Percentiles rank a stretch among this genome's conserved stretches.
phyloP scores from a whole-genome alignment of 768 basidiomycete genomes.

The Termitomyces sp. region DNA sequence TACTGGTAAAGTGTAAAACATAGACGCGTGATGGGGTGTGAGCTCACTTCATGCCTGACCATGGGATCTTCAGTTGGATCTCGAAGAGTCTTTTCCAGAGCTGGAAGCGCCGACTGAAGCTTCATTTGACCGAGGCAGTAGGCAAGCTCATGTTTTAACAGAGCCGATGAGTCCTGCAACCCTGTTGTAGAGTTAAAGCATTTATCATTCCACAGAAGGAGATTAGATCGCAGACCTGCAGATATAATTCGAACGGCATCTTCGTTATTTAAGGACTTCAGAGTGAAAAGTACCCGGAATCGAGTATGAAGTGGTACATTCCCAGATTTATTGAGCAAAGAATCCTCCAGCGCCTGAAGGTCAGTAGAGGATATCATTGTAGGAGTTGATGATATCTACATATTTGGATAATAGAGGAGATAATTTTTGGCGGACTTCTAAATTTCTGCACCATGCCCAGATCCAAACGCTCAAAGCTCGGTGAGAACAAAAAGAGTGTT shows the following conservation, averaged over 20 bases:
- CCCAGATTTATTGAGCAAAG: slow-evolving; percentile 74
- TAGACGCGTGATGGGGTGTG: neutral
- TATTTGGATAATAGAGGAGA: slow-evolving; percentile 22
- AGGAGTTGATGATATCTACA: slow-evolving; percentile 19
- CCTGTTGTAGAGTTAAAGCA: slow-evolving; percentile 40
- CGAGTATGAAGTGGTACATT: slow-evolving; percentile 78
- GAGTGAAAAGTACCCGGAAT: slow-evolving; percentile 88
- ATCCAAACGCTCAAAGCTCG: slow-evolving; percentile 87
- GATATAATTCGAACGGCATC: slow-evolving; percentile 84
- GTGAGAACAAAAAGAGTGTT: slow-evolving; percentile 39
- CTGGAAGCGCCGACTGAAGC: slow-evolving; percentile 66
- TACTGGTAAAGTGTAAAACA: neutral
- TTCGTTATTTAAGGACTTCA: slow-evolving; percentile 79
- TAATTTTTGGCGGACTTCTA: slow-evolving; percentile 51
- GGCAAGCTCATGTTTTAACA: slow-evolving; percentile 96
- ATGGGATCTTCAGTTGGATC: slow-evolving; percentile 80
- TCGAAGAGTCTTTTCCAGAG: slow-evolving; percentile 72
- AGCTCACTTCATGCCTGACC: slow-evolving; percentile 91
- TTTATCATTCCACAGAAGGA: slow-evolving; percentile 10
- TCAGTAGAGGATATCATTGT: slow-evolving; percentile 41
- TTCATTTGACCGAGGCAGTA: slow-evolving; percentile 96
- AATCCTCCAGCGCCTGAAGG: slow-evolving; percentile 66
- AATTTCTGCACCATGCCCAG: slow-evolving; percentile 65
- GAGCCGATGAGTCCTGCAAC: slow-evolving; percentile 80
- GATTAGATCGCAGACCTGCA: slow-evolving; percentile 52